A percentile compares a stretch with the other conserved stretches of the same genome.
These are phyloP conservation scores for Pseudonectria foliicola DNA, from an alignment of 2,329 filamentous ascomycete species.

Conservation along the genomic window DNA sequence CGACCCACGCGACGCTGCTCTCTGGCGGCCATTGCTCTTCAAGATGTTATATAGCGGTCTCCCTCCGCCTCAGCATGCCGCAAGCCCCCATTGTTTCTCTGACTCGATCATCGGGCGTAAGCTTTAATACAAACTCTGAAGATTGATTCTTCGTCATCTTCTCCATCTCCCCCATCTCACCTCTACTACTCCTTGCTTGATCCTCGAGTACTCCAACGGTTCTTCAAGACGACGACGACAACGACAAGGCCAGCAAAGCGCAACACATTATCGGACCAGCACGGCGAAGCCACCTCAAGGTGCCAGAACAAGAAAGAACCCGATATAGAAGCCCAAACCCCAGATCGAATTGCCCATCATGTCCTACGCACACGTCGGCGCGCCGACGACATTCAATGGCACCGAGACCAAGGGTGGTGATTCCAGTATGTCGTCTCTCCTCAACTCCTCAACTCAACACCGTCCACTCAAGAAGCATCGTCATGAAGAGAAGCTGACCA, in stretches of 20 bases:
- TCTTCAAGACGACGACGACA: not conserved
- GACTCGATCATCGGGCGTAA: no score
- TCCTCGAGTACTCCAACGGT: not conserved
- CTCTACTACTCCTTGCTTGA: not conserved
- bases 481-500: conserved; percentile 2
- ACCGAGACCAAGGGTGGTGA: conserved; percentile 63
- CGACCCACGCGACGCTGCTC: no score
- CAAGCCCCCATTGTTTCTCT: no score
- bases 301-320: no score
- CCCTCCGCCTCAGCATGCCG: no score
- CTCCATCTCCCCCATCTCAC: not conserved
- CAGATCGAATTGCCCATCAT: conserved; percentile 29
- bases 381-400: conserved; percentile 56
- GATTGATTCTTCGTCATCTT: not conserved
- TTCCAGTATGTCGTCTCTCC: conserved; percentile 53
- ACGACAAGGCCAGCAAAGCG: no score
- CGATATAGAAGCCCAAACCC: not conserved
- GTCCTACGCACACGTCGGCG: conserved; percentile 54
- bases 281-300: no score
- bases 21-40: no score
- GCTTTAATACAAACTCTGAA: no score
- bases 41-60: no score
- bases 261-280: no score
- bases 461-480: not conserved
- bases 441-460: not conserved